Evolutionary conservation across 148 eudicot species (phyloP).

Genomic region (Cornus controversa): DNA sequence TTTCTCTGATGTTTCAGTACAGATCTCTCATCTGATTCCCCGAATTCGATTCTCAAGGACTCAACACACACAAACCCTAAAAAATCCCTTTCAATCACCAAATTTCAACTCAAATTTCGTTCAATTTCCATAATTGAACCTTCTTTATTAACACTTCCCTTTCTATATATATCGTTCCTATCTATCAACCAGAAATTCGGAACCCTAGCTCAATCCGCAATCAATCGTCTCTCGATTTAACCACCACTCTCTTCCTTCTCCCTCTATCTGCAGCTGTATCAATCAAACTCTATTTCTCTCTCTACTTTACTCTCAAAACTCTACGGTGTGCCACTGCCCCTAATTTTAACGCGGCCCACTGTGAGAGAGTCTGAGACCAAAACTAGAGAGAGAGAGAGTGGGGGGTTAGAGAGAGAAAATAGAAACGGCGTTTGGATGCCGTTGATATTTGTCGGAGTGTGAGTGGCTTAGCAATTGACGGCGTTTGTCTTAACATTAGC

Average conservation of each 20-base stretch:
- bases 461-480: slow-evolving; percentile 25
- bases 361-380: too few relatives aligned
- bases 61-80: background rate
- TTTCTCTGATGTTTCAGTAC: slow-evolving; percentile 28
- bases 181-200: background rate
- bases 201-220: background rate
- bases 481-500: slow-evolving; percentile 36
- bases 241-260: background rate
- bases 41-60: background rate
- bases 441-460: too few relatives aligned
- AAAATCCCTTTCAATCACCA: background rate
- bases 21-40: slow-evolving; percentile 53
- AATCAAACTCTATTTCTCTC: background rate
- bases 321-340: too few relatives aligned
- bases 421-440: too few relatives aligned
- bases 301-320: background rate
- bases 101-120: background rate
- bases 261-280: background rate
- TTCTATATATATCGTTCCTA: background rate
- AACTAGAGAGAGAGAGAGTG: too few relatives aligned
- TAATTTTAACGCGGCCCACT: too few relatives aligned
- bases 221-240: background rate
- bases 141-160: background rate
- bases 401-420: too few relatives aligned
- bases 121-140: background rate